A percentile compares a stretch with the other conserved stretches of the same genome.
phyloP scores from a whole-genome alignment of 805 yeast species.

The Candida berthetii region DNA sequence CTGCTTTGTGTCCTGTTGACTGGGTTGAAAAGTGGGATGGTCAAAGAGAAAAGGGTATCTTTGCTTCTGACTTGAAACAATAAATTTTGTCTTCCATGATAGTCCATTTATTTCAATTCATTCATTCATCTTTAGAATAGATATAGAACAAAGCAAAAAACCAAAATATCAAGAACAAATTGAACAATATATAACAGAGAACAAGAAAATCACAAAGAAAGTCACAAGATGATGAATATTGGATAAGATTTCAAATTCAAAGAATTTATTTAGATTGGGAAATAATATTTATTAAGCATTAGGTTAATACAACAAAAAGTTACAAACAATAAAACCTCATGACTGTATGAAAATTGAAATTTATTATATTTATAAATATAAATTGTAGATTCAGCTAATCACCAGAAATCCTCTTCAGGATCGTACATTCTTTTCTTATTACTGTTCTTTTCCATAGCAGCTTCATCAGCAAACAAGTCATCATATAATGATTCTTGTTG shows the following conservation, averaged over 20 bases:
- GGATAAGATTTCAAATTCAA: too few species aligned
- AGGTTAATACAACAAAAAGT: neutral
- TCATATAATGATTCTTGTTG: constrained; percentile 36
- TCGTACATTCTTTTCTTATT: constrained; percentile 44
- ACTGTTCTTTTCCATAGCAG: constrained; percentile 32
- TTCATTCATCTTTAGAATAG: too few species aligned
- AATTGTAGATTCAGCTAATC: neutral
- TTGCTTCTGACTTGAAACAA: constrained; percentile 40
- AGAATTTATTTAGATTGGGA: neutral
- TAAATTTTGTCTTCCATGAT: too few species aligned
- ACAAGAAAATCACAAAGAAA: too few species aligned
- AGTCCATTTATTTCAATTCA: too few species aligned
- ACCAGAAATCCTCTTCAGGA: constrained; percentile 56
- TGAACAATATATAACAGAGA: too few species aligned
- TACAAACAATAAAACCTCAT: neutral
- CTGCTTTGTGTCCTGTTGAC: constrained; percentile 77
- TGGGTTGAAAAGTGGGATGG: constrained; percentile 89
- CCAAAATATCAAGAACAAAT: too few species aligned
- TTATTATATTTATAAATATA: too few species aligned
- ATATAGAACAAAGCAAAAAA: neutral
- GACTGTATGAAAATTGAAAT: neutral
- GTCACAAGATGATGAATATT: too few species aligned
- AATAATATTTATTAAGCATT: neutral
- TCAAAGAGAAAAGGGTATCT: constrained; percentile 63
- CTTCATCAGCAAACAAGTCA: constrained; percentile 42